Evolutionary conservation across 495 filamentous ascomycete genomes (phyloP).

Genomic region (Penicilliopsis zonata): DNA sequence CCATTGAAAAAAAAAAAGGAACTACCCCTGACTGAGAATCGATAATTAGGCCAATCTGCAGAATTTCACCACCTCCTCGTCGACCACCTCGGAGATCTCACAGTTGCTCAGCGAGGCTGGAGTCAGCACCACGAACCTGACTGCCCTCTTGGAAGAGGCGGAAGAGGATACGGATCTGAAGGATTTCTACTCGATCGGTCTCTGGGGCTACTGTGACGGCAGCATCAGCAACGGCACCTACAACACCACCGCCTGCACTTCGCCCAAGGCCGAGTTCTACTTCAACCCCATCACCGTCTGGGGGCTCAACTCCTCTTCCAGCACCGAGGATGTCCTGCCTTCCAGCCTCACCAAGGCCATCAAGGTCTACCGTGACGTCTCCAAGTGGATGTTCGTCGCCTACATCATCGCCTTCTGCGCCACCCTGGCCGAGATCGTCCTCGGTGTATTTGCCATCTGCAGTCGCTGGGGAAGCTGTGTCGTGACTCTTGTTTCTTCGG

Average conservation of each 20-base stretch:
- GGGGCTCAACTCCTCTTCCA: conserved; percentile 41
- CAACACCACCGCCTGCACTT: conserved; percentile 39
- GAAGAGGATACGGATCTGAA: conserved; percentile 44
- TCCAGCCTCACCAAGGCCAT: conserved; percentile 51
- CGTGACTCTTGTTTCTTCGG: conserved; percentile 60
- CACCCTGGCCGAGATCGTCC: conserved; percentile 53
- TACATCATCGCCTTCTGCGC: conserved; percentile 59
- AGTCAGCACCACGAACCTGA: conserved; percentile 21
- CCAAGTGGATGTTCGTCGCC: conserved; percentile 70
- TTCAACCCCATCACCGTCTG: conserved; percentile 60
- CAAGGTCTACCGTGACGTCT: conserved; percentile 56
- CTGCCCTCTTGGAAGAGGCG: conserved; percentile 17
- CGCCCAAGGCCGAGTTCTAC: conserved; percentile 53
- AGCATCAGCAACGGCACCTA: conserved; percentile 34
- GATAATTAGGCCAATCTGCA: conserved; percentile 26
- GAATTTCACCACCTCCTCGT: conserved; percentile 20
- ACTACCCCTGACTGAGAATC: no score
- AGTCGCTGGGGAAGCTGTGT: conserved; percentile 60
- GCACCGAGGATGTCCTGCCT: conserved; percentile 46
- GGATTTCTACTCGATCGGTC: conserved; percentile 68
- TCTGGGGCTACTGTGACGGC: conserved; percentile 81
- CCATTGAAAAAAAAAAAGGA: no score
- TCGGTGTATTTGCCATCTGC: conserved; percentile 60
- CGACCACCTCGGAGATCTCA: conserved; percentile 12
- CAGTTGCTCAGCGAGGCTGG: conserved; percentile 13